Evolutionary conservation across 345 rosid genomes (phyloP), one percentile per base, ranked within the genome.

Genomic region (Melaleuca quinquenervia): DNA sequence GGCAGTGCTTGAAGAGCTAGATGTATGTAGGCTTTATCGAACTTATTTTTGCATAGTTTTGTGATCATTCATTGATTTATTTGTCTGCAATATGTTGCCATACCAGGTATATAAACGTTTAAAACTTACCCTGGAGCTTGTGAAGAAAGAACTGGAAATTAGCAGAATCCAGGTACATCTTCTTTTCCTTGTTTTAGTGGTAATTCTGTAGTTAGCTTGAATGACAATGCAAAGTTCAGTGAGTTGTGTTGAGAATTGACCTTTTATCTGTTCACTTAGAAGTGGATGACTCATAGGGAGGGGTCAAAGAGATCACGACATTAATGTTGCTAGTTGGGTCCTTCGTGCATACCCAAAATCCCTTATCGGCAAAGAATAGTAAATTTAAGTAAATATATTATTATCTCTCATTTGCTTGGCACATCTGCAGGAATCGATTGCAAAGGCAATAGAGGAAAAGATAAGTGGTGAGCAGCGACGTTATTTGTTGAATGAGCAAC

Each of bases 381-480:
- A 70, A 70, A 70, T 32, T 82, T 27, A 26, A 52, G 84, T 82
- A 16, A 14, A 1, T 51, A 82, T 32, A 36, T 32, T 70, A 41
- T 32, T 3, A 5, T 70, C 64, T 84, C 41, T 75, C 89, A 64
- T 84, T 84, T 76, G 85, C 89, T 75, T 82, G 85, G 84, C 52
- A 88, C 87, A 80, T 86, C 29, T 84, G 51, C 88, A 98, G 99
- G 99, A 96, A 92, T 85, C 99, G 16, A 98, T 98, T 84, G 99
- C 99, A 44, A 98, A 95, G 91, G 98, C 99, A 85, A 98, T 98
- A 87, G 99, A 98, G 89, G 99, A 98, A 90, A 98, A 98, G 91
- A 94, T 98, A 83, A 96, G 99, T 80, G 99, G 99, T 50, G 99
- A 98, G 92, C 99, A 97, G 88, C 95, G 99, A 0, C 99, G 99